A percentile compares a stretch with the other conserved stretches of the same genome.
These are phyloP conservation scores for Cryptococcus maquisensis DNA, from an alignment of 1,284 basidiomycete species.

Conservation along the genomic window DNA sequence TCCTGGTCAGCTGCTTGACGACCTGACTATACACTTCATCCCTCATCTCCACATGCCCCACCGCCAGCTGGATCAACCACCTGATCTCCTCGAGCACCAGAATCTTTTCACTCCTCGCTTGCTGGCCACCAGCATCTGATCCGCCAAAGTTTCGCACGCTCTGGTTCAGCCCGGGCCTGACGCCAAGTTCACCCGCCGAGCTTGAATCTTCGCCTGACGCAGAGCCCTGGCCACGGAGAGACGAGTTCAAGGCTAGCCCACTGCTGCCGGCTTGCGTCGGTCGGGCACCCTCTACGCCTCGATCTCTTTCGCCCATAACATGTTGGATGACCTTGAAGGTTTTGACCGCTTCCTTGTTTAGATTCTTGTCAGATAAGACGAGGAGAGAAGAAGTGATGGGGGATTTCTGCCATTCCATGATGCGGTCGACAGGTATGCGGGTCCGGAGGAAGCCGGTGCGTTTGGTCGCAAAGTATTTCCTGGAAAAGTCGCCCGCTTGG, in stretches of 20 bases:
- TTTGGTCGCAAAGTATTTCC: constrained; percentile 82
- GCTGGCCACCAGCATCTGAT: not conserved
- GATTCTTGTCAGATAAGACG: constrained; percentile 55
- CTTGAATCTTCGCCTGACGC: constrained; percentile 1
- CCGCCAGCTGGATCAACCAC: constrained; percentile 74
- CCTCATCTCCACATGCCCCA: constrained; percentile 71
- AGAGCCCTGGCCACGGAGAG: constrained; percentile 10
- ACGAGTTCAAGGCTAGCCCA: constrained; percentile 3
- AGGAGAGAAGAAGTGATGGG: constrained; percentile 70
- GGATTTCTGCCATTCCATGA: constrained; percentile 84
- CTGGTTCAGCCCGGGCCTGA: not conserved
- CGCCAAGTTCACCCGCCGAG: not conserved
- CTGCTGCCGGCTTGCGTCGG: constrained; percentile 7
- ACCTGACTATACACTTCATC: constrained; percentile 90
- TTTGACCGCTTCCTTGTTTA: constrained; percentile 64
- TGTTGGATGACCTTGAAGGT: constrained; percentile 84
- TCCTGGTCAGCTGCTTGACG: constrained; percentile 81
- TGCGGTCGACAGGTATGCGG: constrained; percentile 66
- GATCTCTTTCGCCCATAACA: constrained; percentile 85
- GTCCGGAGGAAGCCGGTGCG: constrained; percentile 70
- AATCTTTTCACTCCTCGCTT: constrained; percentile 29
- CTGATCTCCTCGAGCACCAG: constrained; percentile 72
- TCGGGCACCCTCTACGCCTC: constrained; percentile 41
- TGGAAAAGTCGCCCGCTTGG: constrained; percentile 73
- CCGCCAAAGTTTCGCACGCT: not conserved